phyloP scores from a whole-genome alignment of 108 stramenopile species.

The Cyclotella baltica region DNA sequence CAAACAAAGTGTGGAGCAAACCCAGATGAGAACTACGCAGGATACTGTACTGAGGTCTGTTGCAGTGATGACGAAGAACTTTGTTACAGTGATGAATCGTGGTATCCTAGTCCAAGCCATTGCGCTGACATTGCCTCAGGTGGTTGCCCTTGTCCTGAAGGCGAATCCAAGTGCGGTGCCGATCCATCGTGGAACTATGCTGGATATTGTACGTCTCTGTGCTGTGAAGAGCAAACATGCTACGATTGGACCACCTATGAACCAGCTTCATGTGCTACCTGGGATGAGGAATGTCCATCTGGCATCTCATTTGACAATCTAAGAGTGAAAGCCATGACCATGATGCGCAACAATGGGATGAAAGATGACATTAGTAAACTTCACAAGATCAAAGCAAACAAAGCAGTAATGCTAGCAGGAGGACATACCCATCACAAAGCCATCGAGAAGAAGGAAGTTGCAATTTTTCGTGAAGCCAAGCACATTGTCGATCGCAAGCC shows the following conservation, averaged over 20 bases:
- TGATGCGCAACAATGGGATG: neutral
- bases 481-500: neutral
- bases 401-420: neutral
- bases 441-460: constrained; percentile 5
- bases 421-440: neutral
- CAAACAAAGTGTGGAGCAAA: constrained; percentile 8
- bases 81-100: neutral
- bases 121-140: neutral
- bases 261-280: constrained; percentile 5
- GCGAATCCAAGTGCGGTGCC: constrained; percentile 12
- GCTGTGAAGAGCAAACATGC: constrained; percentile 20
- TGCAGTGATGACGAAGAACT: constrained; percentile 12
- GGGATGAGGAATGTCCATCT: constrained; percentile 18
- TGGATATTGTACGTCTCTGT: constrained; percentile 13
- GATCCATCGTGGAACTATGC: neutral
- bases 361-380: neutral
- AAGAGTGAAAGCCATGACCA: neutral
- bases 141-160: constrained; percentile 20
- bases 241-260: neutral
- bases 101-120: neutral
- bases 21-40: neutral
- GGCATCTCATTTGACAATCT: neutral
- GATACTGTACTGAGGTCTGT: constrained; percentile 10
- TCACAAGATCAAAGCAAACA: neutral
- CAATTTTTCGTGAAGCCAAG: constrained; percentile 1